phyloP scores from a whole-genome alignment of 2,329 filamentous ascomycete genomes.

The Pestalotiopsis sp. region DNA sequence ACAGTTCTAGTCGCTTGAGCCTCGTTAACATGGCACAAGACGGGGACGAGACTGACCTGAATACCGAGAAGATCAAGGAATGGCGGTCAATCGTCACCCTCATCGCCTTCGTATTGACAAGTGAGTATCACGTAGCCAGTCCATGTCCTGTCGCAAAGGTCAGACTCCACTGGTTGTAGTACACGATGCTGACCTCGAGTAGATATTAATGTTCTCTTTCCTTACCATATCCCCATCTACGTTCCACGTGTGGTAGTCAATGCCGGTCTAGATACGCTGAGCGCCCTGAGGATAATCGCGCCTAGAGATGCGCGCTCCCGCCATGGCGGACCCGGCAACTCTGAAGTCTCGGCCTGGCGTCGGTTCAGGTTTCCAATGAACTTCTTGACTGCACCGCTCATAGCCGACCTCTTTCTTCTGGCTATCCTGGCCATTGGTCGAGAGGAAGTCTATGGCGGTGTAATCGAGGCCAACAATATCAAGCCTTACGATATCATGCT shows the following conservation, averaged over 20 bases:
- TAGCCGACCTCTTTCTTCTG: slow-evolving; percentile 72
- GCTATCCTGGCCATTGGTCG: slow-evolving; percentile 70
- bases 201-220: slow-evolving; percentile 73
- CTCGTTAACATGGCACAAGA: slow-evolving; percentile 16
- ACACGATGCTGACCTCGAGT: slow-evolving; percentile 1
- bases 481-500: slow-evolving; percentile 72
- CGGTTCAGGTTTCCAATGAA: slow-evolving; percentile 66
- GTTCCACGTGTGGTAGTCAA: slow-evolving; percentile 55
- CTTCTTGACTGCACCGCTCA: slow-evolving; percentile 70
- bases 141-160: not conserved
- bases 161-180: not conserved
- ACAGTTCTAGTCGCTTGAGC: not conserved
- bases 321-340: slow-evolving; percentile 23
- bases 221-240: slow-evolving; percentile 66
- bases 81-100: slow-evolving; percentile 75
- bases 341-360: slow-evolving; percentile 30
- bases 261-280: slow-evolving; percentile 44
- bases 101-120: slow-evolving; percentile 69
- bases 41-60: slow-evolving; percentile 31
- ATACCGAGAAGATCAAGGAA: slow-evolving; percentile 59
- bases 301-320: slow-evolving; percentile 36
- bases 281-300: slow-evolving; percentile 53
- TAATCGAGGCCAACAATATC: slow-evolving; percentile 66
- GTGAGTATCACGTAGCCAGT: slow-evolving; percentile 48
- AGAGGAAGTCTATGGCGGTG: slow-evolving; percentile 70